Conservation (phyloP, 1,284 basidiomycete genomes). For the Hortiboletus rubellus region DNA sequence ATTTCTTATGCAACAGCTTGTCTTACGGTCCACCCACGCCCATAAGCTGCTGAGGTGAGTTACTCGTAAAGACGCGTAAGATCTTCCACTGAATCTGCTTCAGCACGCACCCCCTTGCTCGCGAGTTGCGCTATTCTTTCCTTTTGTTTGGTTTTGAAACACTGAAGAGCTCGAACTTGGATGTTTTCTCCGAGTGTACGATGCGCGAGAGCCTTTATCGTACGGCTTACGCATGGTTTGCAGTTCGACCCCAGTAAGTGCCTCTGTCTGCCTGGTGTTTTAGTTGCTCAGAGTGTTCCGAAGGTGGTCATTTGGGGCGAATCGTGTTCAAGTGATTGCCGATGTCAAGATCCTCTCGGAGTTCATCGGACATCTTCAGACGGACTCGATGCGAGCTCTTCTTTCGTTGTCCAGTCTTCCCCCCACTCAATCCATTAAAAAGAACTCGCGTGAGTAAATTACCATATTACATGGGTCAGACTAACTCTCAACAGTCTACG, state of each 20-base stretch:
- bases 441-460: constrained; percentile 45
- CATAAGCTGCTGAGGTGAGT: constrained; percentile 72
- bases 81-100: not conserved
- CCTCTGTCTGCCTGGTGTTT: not conserved
- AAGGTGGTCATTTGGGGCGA: constrained; percentile 95
- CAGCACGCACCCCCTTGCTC: constrained; percentile 89
- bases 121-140: constrained; percentile 88
- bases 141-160: constrained; percentile 93
- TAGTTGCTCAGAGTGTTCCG: constrained; percentile 1
- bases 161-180: constrained; percentile 84
- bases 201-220: constrained; percentile 79
- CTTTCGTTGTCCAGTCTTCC: constrained; percentile 72
- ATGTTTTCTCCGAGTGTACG: constrained; percentile 78
- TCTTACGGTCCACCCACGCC: constrained; percentile 75
- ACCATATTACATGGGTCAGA: not conserved
- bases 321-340: constrained; percentile 84
- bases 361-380: constrained; percentile 75
- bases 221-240: constrained; percentile 90
- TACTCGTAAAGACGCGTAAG: not conserved
- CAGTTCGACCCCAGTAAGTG: constrained; percentile 81
- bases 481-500: constrained; percentile 49
- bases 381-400: constrained; percentile 68
- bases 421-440: constrained; percentile 48
- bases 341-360: constrained; percentile 89
- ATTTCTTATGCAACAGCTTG: constrained; percentile 79